Base-by-base conservation (phyloP, 768 basidiomycete species). In the Roridomyces roridus region DNA sequence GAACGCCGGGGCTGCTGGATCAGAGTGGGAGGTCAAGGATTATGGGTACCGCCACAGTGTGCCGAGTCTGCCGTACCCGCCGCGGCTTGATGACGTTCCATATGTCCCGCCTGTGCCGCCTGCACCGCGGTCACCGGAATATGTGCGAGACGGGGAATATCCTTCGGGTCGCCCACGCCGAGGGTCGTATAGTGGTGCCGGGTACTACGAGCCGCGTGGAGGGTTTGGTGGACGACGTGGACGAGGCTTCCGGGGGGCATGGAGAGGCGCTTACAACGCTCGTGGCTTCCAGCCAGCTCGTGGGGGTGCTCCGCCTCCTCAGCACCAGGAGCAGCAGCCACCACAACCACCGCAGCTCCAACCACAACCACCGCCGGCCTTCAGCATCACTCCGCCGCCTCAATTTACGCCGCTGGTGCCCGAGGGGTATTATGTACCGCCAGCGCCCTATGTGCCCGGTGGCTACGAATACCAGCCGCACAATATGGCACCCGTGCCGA, bases 1-100 rank as follows among this genome's bases (percentile, higher is more conserved):
- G n/a, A 31, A 6, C 29, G 29, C 29, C 25, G 25, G 25, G 45
- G 49, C 18, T 23, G 8, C 9, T 11, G 20, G 39, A 24, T 59
- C 57, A 8, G 61, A 63, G 20, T 63, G 61, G 61, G 48, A 63
- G 26, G 61, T 63, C 31, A 57, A 56, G 37, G 56, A 62, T 39
- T 62, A 42, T 25, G 57, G 61, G 26, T 59, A 34, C 31, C 31
- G 31, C 11, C 31, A 3, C 31, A 3, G 11, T 8, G 20, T 25
- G 17, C 11, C 18, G 39, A 36, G 7, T 34, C 48, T 24, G 48
- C 39, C 21, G 41, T 57, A 49, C 34, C 26, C 10, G 51, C 51
- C 6, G 28, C 42, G 23, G 17, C 51, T 46, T 46, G 51, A 53
- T 21, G 57, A 44, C n/a, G 45, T 7, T 10, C 6, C 52, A 36